Evolutionary conservation across 2,329 filamentous ascomycete genomes (phyloP).

Genomic region (Penicillium frequentans): DNA sequence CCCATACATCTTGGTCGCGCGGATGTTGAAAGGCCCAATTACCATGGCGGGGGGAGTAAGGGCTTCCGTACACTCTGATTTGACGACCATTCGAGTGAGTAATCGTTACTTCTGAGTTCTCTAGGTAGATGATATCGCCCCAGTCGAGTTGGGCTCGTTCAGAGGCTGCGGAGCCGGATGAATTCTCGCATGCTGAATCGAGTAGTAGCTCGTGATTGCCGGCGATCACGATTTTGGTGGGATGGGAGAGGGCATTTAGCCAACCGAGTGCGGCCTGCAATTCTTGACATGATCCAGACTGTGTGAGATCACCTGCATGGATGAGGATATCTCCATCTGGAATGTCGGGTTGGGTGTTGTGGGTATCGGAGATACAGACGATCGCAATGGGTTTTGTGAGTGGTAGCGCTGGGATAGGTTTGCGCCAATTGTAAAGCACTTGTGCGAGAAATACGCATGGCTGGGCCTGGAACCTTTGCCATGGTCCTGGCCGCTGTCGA

Average conservation of each 20-base stretch:
- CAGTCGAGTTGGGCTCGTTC: constrained; percentile 60
- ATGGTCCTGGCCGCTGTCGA: constrained; percentile 12
- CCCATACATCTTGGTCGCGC: constrained; percentile 63
- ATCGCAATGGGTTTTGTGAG: constrained; percentile 11
- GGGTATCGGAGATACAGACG: constrained; percentile 33
- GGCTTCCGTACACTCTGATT: constrained; percentile 72
- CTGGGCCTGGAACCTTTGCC: constrained; percentile 13
- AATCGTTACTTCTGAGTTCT: constrained; percentile 63
- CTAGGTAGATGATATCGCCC: constrained; percentile 68
- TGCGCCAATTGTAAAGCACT: constrained; percentile 14
- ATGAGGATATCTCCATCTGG: constrained; percentile 30
- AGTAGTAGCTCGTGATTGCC: constrained; percentile 86
- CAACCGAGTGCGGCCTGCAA: constrained; percentile 76
- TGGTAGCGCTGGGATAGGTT: constrained; percentile 9
- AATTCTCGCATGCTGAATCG: constrained; percentile 55
- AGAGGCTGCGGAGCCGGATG: constrained; percentile 29
- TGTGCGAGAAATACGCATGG: constrained; percentile 17
- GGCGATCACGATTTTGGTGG: constrained; percentile 73
- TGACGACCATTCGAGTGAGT: constrained; percentile 55
- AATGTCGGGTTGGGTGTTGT: constrained; percentile 24
- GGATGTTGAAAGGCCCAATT: constrained; percentile 76
- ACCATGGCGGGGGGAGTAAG: constrained; percentile 70
- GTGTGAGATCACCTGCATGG: constrained; percentile 49
- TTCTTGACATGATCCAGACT: constrained; percentile 65
- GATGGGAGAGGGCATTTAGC: constrained; percentile 68